Percentiles rank a stretch among this genome's conserved stretches.
These are phyloP conservation scores for Solanum bukasovii DNA, from an alignment of 257 asterid genomes.

Conservation along the genomic window DNA sequence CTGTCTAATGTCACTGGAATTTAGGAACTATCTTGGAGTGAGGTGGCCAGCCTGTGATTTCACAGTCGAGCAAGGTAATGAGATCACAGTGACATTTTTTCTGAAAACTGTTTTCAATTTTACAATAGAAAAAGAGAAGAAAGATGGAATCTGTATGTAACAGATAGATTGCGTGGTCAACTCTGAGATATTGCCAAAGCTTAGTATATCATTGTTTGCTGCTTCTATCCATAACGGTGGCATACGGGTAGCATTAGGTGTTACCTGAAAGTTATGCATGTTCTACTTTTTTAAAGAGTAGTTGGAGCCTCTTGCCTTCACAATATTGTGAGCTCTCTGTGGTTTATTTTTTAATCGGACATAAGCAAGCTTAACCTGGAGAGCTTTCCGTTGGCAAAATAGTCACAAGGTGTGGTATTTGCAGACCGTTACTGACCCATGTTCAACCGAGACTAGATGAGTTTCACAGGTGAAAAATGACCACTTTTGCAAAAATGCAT, in stretches of 20 bases:
- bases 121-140: not conserved
- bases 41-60: slow-evolving; percentile 5
- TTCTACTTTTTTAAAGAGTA: not conserved
- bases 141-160: not conserved
- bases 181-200: not conserved
- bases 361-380: not conserved
- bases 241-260: not conserved
- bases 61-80: slow-evolving; percentile 11
- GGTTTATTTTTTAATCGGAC: not conserved
- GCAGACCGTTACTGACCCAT: not conserved
- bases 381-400: not conserved
- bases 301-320: not conserved
- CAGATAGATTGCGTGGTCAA: not conserved
- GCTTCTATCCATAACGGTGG: not conserved
- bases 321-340: not conserved
- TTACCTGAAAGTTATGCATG: not conserved
- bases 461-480: not conserved
- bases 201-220: not conserved
- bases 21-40: not conserved
- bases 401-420: not conserved
- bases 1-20: not conserved
- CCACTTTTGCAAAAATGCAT: not conserved
- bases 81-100: not conserved
- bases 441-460: not conserved
- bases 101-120: not conserved